Conservation (phyloP, 768 basidiomycete species). For the Serendipita sp. region DNA sequence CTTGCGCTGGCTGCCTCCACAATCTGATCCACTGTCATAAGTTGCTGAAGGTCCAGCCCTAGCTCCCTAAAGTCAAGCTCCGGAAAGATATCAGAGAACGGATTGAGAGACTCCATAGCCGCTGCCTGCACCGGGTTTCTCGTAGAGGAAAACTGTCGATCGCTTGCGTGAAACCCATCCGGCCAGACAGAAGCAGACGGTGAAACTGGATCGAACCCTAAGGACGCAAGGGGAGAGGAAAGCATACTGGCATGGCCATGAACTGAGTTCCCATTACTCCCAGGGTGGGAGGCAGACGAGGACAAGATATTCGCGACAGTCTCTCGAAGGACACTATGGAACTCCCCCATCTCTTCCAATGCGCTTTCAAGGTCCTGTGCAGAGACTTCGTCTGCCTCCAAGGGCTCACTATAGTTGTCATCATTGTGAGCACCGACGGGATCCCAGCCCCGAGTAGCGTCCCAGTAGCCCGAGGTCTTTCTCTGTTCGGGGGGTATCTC, state of each 20-base stretch:
- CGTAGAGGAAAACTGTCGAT: too few species aligned
- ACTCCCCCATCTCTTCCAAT: not conserved
- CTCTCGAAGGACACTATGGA: not conserved
- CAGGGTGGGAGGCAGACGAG: not conserved
- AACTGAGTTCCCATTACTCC: not conserved
- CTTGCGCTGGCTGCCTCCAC: not conserved
- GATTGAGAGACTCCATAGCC: too few species aligned
- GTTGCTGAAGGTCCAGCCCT: not conserved
- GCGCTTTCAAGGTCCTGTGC: not conserved
- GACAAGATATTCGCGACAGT: not conserved
- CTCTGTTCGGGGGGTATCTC: not conserved
- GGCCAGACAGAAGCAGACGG: not conserved
- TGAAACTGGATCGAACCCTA: not conserved
- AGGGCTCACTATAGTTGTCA: not conserved
- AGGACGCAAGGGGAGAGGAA: not conserved
- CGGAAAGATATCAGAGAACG: not conserved
- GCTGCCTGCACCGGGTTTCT: too few species aligned
- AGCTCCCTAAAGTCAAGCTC: not conserved
- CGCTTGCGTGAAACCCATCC: not conserved
- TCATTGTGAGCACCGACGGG: not conserved
- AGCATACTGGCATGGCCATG: not conserved
- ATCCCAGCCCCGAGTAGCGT: not conserved
- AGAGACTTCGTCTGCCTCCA: not conserved
- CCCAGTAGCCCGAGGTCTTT: not conserved
- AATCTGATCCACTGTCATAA: not conserved